Percentiles rank a stretch among this genome's conserved stretches.
Conservation (phyloP, 371 early-diverging fungal genomes). For the Basidiobolus meristosporus region DNA sequence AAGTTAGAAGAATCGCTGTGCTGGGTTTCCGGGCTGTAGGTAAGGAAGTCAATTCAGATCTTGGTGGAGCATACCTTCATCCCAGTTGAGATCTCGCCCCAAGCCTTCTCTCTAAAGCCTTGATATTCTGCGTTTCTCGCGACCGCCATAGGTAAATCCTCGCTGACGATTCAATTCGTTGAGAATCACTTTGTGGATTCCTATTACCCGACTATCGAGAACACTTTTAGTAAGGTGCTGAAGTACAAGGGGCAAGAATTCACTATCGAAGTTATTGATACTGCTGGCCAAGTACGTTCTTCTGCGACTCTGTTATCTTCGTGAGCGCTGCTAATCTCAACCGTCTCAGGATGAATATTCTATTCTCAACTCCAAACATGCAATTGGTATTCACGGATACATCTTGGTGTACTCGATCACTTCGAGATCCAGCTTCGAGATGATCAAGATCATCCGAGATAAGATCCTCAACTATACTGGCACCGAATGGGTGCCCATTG, state of each 20-base stretch:
- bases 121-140: neutral
- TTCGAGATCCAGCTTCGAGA: slow-evolving; percentile 69
- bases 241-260: slow-evolving; percentile 69
- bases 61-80: too few relatives aligned
- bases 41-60: slow-evolving; percentile 12
- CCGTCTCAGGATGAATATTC: slow-evolving; percentile 74
- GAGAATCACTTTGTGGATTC: slow-evolving; percentile 82
- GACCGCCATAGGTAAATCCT: slow-evolving; percentile 50
- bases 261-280: slow-evolving; percentile 81
- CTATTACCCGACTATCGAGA: slow-evolving; percentile 91
- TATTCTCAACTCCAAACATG: slow-evolving; percentile 73
- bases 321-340: neutral
- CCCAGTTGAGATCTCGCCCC: too few relatives aligned
- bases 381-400: slow-evolving; percentile 83
- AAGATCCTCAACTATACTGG: slow-evolving; percentile 89
- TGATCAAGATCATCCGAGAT: slow-evolving; percentile 76
- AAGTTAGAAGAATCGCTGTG: slow-evolving; percentile 26
- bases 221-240: slow-evolving; percentile 72
- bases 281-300: slow-evolving; percentile 75
- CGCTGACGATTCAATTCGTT: slow-evolving; percentile 82
- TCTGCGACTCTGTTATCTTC: neutral
- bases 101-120: too few relatives aligned
- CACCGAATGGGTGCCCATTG: slow-evolving; percentile 71
- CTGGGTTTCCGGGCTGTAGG: slow-evolving; percentile 76
- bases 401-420: slow-evolving; percentile 87